These are phyloP conservation scores for Crithidia sp. DNA, from an alignment of 208 protist species.

Conservation along the genomic window DNA sequence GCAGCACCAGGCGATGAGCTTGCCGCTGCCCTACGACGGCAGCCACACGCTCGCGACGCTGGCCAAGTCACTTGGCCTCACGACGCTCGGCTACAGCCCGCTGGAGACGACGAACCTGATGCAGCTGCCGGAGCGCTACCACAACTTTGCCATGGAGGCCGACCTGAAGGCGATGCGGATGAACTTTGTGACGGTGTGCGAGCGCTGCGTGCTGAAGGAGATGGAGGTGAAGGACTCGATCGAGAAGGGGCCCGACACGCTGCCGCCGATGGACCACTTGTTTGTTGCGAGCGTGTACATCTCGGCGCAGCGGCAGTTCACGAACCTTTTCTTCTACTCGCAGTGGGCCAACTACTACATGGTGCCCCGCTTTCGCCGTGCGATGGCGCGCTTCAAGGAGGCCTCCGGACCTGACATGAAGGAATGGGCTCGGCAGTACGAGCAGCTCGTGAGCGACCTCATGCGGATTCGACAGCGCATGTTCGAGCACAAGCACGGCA, in stretches of 20 bases:
- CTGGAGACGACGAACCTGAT: conserved; percentile 85
- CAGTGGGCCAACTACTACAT: conserved; percentile 77
- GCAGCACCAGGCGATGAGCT: conserved; percentile 73
- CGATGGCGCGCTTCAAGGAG: conserved; percentile 81
- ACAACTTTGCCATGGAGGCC: conserved; percentile 87
- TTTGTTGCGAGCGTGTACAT: conserved; percentile 85
- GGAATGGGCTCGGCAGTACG: conserved; percentile 90
- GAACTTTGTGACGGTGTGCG: conserved; percentile 89
- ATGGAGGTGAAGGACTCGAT: conserved; percentile 89
- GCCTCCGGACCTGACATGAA: conserved; percentile 84
- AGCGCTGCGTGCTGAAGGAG: conserved; percentile 85
- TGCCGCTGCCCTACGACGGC: conserved; percentile 80
- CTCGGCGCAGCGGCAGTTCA: conserved; percentile 82
- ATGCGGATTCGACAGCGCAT: conserved; percentile 84
- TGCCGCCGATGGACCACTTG: conserved; percentile 82
- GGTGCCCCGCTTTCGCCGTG: conserved; percentile 75
- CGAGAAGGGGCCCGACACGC: conserved; percentile 73
- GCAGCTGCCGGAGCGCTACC: conserved; percentile 87
- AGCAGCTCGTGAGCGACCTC: conserved; percentile 83
- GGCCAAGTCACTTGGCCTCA: conserved; percentile 68
- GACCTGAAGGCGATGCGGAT: conserved; percentile 84
- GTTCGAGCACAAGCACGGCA: conserved; percentile 88
- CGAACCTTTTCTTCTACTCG: conserved; percentile 85
- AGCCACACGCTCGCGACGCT: conserved; percentile 83
- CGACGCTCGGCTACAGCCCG: conserved; percentile 80